A percentile compares a stretch with the other conserved stretches of the same genome.
phyloP scores from a whole-genome alignment of 164 flowering plant species.

The Akebia trifoliata region DNA sequence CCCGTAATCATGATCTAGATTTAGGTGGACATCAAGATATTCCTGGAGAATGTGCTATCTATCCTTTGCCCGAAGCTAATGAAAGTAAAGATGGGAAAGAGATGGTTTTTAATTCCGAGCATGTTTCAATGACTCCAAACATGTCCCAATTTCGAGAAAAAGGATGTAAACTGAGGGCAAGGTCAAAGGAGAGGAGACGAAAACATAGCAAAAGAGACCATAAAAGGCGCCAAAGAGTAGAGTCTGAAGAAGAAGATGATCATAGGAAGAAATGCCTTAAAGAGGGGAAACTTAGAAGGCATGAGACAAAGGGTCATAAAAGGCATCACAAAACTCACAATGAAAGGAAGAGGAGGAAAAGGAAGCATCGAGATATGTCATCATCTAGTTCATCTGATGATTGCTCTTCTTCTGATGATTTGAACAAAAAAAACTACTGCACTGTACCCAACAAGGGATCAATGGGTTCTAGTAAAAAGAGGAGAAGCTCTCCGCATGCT shows the following conservation, averaged over 20 bases:
- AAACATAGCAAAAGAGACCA: constrained; percentile 10
- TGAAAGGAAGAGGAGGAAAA: constrained; percentile 15
- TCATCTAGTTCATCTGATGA: constrained; percentile 18
- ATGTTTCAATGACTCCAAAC: constrained; percentile 6
- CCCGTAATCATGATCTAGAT: too few relatives aligned
- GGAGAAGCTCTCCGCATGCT: neutral
- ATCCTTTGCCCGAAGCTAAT: constrained; percentile 3
- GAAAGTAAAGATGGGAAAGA: constrained; percentile 4
- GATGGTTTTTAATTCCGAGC: neutral
- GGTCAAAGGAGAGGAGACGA: constrained; percentile 10
- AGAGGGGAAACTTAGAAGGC: constrained; percentile 3
- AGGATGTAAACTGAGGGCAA: constrained; percentile 7
- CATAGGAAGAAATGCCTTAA: neutral
- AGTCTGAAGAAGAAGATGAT: constrained; percentile 9
- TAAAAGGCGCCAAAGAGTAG: constrained; percentile 9
- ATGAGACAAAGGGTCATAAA: constrained; percentile 2
- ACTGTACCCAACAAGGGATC: constrained; percentile 4
- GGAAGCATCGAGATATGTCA: constrained; percentile 11
- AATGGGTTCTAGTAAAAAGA: constrained; percentile 8
- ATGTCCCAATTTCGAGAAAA: constrained; percentile 2
- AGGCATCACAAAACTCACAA: constrained; percentile 10
- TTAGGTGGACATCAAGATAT: too few relatives aligned
- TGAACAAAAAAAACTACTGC: neutral
- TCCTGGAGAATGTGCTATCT: constrained; percentile 7
- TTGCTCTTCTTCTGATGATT: too few relatives aligned